A percentile compares a stretch with the other conserved stretches of the same genome.
Evolutionary conservation across 495 filamentous ascomycete species (phyloP).

Genomic region (Viridothelium virens): DNA sequence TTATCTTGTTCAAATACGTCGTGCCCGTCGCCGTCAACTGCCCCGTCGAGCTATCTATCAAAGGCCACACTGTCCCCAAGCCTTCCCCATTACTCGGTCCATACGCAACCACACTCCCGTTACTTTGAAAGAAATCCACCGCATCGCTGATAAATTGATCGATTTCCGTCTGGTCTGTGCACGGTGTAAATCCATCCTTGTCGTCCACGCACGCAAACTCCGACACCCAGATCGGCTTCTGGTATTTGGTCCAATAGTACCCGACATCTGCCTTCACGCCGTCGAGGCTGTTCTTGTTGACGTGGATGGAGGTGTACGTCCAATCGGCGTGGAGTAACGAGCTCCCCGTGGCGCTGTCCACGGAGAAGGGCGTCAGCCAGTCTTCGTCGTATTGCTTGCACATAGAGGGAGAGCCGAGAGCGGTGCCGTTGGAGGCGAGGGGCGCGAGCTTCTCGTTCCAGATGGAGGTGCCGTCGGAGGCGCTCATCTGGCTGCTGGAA

Average conservation of each 20-base stretch:
- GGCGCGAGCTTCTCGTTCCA: slow-evolving; percentile 26
- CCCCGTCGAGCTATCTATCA: slow-evolving; percentile 20
- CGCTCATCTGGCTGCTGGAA: slow-evolving; percentile 22
- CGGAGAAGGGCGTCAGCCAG: slow-evolving; percentile 27
- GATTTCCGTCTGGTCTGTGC: slow-evolving; percentile 23
- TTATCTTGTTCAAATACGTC: slow-evolving; percentile 26
- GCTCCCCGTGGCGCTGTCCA: slow-evolving; percentile 6
- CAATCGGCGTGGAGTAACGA: slow-evolving; percentile 14
- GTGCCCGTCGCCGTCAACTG: slow-evolving; percentile 24
- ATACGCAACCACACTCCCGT: slow-evolving; percentile 26
- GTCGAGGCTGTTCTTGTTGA: slow-evolving; percentile 25
- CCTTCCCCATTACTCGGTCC: slow-evolving; percentile 27
- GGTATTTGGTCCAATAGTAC: slow-evolving; percentile 27
- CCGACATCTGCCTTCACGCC: slow-evolving; percentile 26
- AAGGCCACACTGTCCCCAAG: slow-evolving; percentile 25
- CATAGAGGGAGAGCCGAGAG: slow-evolving; percentile 26
- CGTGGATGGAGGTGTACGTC: slow-evolving; percentile 29
- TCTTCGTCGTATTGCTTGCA: slow-evolving; percentile 27
- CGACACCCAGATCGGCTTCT: slow-evolving; percentile 28
- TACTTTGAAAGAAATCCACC: slow-evolving; percentile 23
- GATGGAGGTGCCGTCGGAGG: slow-evolving; percentile 20
- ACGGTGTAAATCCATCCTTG: slow-evolving; percentile 16
- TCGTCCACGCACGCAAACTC: slow-evolving; percentile 31
- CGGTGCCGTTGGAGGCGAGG: slow-evolving; percentile 16
- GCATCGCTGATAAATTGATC: slow-evolving; percentile 24